Conservation (phyloP, 1,139 yeast species). For the Geotrichum cucujoidarum region DNA sequence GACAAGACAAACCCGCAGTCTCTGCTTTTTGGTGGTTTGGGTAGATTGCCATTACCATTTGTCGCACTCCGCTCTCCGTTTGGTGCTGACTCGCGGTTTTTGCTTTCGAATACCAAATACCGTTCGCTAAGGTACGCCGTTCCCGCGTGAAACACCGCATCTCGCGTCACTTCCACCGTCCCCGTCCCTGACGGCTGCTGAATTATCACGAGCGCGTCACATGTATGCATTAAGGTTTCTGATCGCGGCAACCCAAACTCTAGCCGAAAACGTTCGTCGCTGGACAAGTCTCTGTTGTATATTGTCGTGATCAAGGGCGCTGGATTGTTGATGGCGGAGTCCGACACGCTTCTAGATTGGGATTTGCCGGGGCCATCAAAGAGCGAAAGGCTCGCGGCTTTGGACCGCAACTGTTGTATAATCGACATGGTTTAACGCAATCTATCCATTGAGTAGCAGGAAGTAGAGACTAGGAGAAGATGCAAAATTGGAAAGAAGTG, state of each 20-base stretch:
- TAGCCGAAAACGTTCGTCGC: slow-evolving; percentile 64
- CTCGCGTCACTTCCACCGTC: slow-evolving; percentile 33
- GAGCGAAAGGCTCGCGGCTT: slow-evolving; percentile 43
- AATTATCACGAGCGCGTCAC: slow-evolving; percentile 61
- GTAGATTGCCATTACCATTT: not conserved
- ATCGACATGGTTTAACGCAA: no score
- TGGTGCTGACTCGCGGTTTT: slow-evolving; percentile 40
- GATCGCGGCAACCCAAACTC: slow-evolving; percentile 66
- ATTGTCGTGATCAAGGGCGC: slow-evolving; percentile 29
- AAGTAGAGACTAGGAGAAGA: no score
- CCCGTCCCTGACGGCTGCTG: slow-evolving; percentile 30
- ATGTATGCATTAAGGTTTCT: slow-evolving; percentile 62
- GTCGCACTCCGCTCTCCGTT: slow-evolving; percentile 42
- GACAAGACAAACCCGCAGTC: slow-evolving; percentile 69
- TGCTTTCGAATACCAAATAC: slow-evolving; percentile 68
- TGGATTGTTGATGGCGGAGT: slow-evolving; percentile 27
- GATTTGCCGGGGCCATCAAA: slow-evolving; percentile 36
- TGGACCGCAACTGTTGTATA: slow-evolving; percentile 45
- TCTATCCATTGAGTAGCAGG: no score
- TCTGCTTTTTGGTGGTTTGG: slow-evolving; percentile 29
- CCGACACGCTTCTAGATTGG: slow-evolving; percentile 1
- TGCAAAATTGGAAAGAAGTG: no score
- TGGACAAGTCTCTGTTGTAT: slow-evolving; percentile 39
- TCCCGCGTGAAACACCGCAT: slow-evolving; percentile 46
- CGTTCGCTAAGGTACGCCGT: slow-evolving; percentile 65